phyloP scores from a whole-genome alignment of 805 yeast species.

The Yueomyces sp. region DNA sequence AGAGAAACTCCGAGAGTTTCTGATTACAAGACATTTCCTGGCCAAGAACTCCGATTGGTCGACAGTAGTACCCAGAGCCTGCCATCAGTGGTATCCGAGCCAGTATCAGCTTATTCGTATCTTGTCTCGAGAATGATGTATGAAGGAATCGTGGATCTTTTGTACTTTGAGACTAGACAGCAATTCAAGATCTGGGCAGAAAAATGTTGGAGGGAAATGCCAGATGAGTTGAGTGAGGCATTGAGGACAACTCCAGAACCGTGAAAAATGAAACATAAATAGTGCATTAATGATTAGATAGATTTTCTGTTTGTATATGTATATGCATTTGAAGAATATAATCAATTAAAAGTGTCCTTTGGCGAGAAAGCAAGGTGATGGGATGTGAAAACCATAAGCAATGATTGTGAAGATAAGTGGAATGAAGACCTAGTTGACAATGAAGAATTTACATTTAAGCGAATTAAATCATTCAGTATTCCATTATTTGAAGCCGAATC shows the following conservation, averaged over 20 bases:
- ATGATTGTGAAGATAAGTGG: too few species aligned
- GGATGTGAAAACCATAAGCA: too few species aligned
- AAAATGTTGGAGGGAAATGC: constrained; percentile 20
- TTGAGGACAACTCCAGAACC: constrained; percentile 8
- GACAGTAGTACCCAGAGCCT: background rate
- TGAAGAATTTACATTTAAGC: too few species aligned
- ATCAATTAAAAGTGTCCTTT: too few species aligned
- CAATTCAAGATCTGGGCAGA: constrained; percentile 18
- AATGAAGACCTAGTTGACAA: too few species aligned
- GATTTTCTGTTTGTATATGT: too few species aligned
- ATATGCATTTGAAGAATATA: too few species aligned
- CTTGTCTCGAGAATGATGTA: background rate
- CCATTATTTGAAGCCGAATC: constrained; percentile 63
- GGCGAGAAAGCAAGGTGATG: too few species aligned
- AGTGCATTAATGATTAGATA: too few species aligned
- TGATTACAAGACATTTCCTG: constrained; percentile 3
- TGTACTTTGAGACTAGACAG: constrained; percentile 6
- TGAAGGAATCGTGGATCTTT: constrained; percentile 3
- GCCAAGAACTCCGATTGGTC: background rate
- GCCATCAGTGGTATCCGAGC: background rate
- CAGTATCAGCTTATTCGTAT: background rate
- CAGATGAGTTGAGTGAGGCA: constrained; percentile 23
- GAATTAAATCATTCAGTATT: background rate
- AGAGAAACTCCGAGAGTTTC: constrained; percentile 4
- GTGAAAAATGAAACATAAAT: constrained; percentile 1